phyloP scores from a whole-genome alignment of 192 early-diverging fungal genomes.

The Gaertneriomyces sp. region DNA sequence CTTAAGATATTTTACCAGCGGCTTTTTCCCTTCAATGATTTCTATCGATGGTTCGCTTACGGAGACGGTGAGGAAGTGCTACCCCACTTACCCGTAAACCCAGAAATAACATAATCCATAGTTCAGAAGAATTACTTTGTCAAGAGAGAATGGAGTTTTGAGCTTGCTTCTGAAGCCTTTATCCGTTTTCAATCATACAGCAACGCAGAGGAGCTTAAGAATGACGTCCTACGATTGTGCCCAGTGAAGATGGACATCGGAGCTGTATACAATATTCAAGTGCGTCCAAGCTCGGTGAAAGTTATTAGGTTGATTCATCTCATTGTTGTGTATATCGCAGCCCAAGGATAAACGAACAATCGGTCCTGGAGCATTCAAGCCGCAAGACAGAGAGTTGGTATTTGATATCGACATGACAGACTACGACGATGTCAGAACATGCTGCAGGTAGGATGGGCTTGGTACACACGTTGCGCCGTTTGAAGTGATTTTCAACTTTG shows the following conservation, averaged over 20 bases:
- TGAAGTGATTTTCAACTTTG: conserved; percentile 3
- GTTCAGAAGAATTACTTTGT: conserved; percentile 68
- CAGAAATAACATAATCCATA: not conserved
- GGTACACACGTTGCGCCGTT: not conserved
- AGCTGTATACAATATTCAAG: conserved; percentile 81
- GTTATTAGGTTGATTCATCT: not conserved
- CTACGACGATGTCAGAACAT: conserved; percentile 95
- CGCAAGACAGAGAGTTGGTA: conserved; percentile 84
- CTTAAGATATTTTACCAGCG: conserved; percentile 70
- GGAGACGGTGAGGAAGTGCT: conserved; percentile 46
- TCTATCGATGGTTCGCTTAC: conserved; percentile 86
- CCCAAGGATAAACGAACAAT: conserved; percentile 83
- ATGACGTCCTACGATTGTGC: conserved; percentile 66
- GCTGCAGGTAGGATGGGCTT: conserved; percentile 62
- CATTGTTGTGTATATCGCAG: conserved; percentile 26
- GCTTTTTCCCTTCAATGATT: conserved; percentile 79
- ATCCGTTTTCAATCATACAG: conserved; percentile 87
- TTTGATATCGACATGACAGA: conserved; percentile 99
- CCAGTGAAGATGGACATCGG: conserved; percentile 97
- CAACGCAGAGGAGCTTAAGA: conserved; percentile 65
- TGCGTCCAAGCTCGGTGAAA: conserved; percentile 18
- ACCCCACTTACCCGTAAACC: not conserved
- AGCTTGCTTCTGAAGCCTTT: conserved; percentile 72
- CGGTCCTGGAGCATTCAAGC: conserved; percentile 65
- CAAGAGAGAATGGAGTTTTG: conserved; percentile 92